Base-by-base conservation (phyloP, 1,139 yeast species). In the Scheffersomyces illinoinensis region DNA sequence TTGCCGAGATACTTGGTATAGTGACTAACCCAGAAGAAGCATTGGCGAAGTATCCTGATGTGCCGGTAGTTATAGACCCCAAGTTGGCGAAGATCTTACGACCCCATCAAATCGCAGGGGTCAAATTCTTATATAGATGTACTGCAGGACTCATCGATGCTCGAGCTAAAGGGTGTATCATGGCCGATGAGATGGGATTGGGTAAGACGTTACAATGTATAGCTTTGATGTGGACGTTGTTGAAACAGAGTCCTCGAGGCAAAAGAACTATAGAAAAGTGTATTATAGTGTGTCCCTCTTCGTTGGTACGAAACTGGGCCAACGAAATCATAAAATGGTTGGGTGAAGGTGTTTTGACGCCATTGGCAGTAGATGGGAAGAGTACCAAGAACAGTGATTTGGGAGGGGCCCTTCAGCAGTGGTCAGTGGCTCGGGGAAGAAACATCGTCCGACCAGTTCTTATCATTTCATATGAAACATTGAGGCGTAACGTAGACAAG, bases 171-270 rank as follows among this genome's bases (percentile, higher is more conserved):
- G 99, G 99, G 0, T 95, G 99, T 71, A 96, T 95, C 57, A 95
- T 95, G 99, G 99, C 99, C 0, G 99, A 95, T 77, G 99, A 93
- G 76, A 95, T 95, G 99, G 99, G 99, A 2, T 81, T 95, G 53
- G 99, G 99, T 26, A 95, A 95, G 71, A 95, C 99, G 0, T 79
- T 95, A 52, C 99, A 95, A 73, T 96, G 99, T 72, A 83, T 95
- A 53, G 83, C 98, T 0, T 79, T 95, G 52, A 84, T 95, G 91
- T 95, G 99, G 99, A 95, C 99, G 0, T 74, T 95, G 57, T 79
- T 95, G 53, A 86, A 85, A 63, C 99, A 95, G 71, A 89, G 97
- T 19, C 98, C 99, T 0, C 85, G 95, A 58, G 98, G 98, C 1
- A 86, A 82, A 61, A 85, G 88, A 55, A 88, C 97, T 0, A 95